Conservation (phyloP, 495 filamentous ascomycete genomes). For the Penicillium daleae region DNA sequence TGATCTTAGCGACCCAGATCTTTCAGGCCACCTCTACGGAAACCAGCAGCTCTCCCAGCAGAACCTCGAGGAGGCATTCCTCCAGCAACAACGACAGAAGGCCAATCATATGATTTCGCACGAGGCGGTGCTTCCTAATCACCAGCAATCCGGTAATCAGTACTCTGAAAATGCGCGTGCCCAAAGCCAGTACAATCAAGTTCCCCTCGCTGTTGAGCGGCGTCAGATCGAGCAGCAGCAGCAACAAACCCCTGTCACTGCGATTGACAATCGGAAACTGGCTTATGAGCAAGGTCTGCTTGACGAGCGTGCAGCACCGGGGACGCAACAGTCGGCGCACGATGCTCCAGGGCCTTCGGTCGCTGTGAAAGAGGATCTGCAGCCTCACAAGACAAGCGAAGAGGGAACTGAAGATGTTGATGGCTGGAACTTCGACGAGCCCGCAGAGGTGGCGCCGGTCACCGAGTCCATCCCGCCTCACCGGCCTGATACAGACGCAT, state of each 20-base stretch:
- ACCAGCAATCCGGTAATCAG: slow-evolving; percentile 48
- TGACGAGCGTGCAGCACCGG: slow-evolving; percentile 59
- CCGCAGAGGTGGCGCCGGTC: slow-evolving; percentile 42
- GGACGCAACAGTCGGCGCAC: slow-evolving; percentile 55
- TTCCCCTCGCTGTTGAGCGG: slow-evolving; percentile 38
- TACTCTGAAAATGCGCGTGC: slow-evolving; percentile 49
- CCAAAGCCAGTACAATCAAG: slow-evolving; percentile 37
- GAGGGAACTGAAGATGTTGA: slow-evolving; percentile 63
- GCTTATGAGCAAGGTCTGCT: slow-evolving; percentile 40
- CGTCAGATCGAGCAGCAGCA: slow-evolving; percentile 45
- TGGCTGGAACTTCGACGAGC: slow-evolving; percentile 92
- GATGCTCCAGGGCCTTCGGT: slow-evolving; percentile 59
- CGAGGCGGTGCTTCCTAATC: slow-evolving; percentile 50
- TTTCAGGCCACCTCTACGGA: slow-evolving; percentile 49
- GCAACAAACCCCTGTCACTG: slow-evolving; percentile 31
- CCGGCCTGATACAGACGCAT: slow-evolving; percentile 80
- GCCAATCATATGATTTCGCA: slow-evolving; percentile 51
- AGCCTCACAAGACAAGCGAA: slow-evolving; percentile 35
- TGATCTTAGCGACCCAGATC: slow-evolving; percentile 49
- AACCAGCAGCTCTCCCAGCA: slow-evolving; percentile 52
- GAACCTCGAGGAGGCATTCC: slow-evolving; percentile 55
- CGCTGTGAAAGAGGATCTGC: slow-evolving; percentile 39
- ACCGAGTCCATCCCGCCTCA: slow-evolving; percentile 58
- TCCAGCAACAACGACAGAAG: slow-evolving; percentile 50
- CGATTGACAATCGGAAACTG: slow-evolving; percentile 45